Base-by-base conservation (phyloP, 495 filamentous ascomycete species). In the Trypethelium eluteriae region DNA sequence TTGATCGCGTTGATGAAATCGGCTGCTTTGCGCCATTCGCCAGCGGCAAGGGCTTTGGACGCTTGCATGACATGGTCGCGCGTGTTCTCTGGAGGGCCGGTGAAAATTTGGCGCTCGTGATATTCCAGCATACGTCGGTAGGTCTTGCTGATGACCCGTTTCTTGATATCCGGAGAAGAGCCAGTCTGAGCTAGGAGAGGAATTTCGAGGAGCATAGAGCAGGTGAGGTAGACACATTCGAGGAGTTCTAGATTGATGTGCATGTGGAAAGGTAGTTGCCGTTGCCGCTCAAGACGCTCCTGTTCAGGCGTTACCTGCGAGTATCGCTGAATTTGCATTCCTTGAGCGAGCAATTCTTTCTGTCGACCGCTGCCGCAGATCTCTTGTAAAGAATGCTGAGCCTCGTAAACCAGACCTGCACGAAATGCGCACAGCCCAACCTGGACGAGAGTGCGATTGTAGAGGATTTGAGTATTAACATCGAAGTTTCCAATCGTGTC, bases 81-180 rank as follows among this genome's bases (percentile, higher is more conserved):
- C 64, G 95, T 98, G 81, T 98, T 98, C 81, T 98, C 94, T 9
- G 94, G 92, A 35, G 94, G 94, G 14, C 94, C 94, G 38, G 92
- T 98, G 84, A 98, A 98, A 70, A 98, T 96, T 75, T 98, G 95
- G 67, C 94, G 87, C 85, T 98, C 94, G 77, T 97, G 95, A 81
- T 98, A 99, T 77, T 99, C 95, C 62, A 99, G 82, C 89, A 98
- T 96, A 68, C 94, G 90, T 68, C 94, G 91, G 84, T 96, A 99
- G 4, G 95, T 98, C 85, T 99, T 99, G 82, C 92, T 96, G 79
- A 99, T 99, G 76, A 97, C 85, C 67, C 93, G 88, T 81, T 96
- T 96, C 84, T 92, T 94, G 78, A 98, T 86, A 76, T 98, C 95
- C 5, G 94, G 94, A 34, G 93, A 90, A 9, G 93, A 96, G 56